Conservation (phyloP, 176 grass and related monocot genomes). For the Zoysia pacifica region DNA sequence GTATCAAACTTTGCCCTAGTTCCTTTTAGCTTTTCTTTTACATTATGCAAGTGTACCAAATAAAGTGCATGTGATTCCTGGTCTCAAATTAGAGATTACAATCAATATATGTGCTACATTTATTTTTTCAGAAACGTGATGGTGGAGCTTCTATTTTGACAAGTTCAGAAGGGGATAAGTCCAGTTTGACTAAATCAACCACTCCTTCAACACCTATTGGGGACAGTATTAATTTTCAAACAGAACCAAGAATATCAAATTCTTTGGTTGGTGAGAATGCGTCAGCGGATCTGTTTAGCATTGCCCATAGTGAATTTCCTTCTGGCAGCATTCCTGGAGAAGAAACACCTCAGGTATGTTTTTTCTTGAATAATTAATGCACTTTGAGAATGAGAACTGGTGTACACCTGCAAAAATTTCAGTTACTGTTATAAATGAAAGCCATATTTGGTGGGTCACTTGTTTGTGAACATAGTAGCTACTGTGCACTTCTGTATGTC, state of each 20-base stretch:
- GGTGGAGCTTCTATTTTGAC: slow-evolving; percentile 58
- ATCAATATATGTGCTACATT: slow-evolving; percentile 21
- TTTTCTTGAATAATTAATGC: slow-evolving; percentile 24
- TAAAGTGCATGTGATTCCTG: slow-evolving; percentile 6
- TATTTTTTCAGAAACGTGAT: slow-evolving; percentile 66
- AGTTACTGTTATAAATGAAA: slow-evolving; percentile 12
- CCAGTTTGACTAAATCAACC: slow-evolving; percentile 79
- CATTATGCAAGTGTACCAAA: slow-evolving; percentile 11
- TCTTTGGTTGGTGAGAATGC: slow-evolving; percentile 65
- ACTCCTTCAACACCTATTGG: slow-evolving; percentile 84
- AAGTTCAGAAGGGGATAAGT: slow-evolving; percentile 88
- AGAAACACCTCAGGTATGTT: slow-evolving; percentile 68
- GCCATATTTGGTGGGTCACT: background rate
- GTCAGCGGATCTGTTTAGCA: slow-evolving; percentile 67
- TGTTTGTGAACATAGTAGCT: slow-evolving; percentile 6
- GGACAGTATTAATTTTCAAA: slow-evolving; percentile 70
- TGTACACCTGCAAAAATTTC: slow-evolving; percentile 1
- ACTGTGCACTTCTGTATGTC: slow-evolving; percentile 12
- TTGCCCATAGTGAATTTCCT: slow-evolving; percentile 59
- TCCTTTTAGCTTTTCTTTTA: background rate
- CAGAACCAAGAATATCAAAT: slow-evolving; percentile 77
- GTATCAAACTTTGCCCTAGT: slow-evolving; percentile 46
- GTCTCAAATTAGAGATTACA: slow-evolving; percentile 12
- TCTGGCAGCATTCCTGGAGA: slow-evolving; percentile 59
- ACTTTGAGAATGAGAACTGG: slow-evolving; percentile 10